Conservation (phyloP, 257 asterid genomes). For the Voacanga thouarsii region DNA sequence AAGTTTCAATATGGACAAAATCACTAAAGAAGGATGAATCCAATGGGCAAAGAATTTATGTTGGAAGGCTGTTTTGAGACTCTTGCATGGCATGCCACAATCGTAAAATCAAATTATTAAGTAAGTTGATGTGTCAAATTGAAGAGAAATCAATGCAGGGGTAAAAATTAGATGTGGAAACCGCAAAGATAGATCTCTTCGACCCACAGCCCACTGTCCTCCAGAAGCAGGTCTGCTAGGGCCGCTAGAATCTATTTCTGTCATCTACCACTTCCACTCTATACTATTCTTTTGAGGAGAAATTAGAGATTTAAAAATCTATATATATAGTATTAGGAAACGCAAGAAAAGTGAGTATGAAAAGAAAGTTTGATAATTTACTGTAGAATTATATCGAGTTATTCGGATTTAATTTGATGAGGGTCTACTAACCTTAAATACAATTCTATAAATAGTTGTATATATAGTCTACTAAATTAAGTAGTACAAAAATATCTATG, state of each 20-base stretch:
- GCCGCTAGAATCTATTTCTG: neutral
- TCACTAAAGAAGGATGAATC: neutral
- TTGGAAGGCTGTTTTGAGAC: neutral
- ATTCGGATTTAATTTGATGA: no score
- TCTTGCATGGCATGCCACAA: neutral
- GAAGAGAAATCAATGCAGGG: neutral
- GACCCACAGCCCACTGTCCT: neutral
- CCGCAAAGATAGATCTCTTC: neutral
- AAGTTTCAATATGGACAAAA: neutral
- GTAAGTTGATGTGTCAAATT: constrained; percentile 1
- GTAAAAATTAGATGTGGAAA: neutral
- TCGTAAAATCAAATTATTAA: neutral
- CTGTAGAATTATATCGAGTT: no score
- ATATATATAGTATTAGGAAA: no score
- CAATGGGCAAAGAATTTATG: neutral
- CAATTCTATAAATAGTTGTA: no score
- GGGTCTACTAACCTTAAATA: no score
- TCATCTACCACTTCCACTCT: no score
- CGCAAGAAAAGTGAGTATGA: no score
- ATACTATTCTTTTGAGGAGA: no score
- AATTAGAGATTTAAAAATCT: no score
- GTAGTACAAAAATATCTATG: neutral
- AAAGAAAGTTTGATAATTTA: no score
- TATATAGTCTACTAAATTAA: no score
- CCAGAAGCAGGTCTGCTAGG: neutral